These are phyloP conservation scores for Dendryphion nanum DNA, from an alignment of 2,329 filamentous ascomycete genomes.

Conservation along the genomic window DNA sequence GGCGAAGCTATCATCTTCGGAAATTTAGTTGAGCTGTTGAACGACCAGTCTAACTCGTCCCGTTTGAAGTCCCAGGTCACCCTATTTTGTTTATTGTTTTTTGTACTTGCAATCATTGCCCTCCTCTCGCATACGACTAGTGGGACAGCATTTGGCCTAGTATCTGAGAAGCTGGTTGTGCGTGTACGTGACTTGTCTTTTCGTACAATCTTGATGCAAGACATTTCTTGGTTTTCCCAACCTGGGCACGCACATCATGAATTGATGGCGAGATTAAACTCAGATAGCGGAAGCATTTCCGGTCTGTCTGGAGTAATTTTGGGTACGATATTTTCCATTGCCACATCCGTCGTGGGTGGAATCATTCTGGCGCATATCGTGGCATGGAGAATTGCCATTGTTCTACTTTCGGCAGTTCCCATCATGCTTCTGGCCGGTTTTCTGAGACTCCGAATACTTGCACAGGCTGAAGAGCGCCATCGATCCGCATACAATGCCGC, in stretches of 20 bases:
- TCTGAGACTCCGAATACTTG: slow-evolving; percentile 48
- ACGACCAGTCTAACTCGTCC: slow-evolving; percentile 38
- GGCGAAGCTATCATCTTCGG: slow-evolving; percentile 61
- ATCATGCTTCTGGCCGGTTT: slow-evolving; percentile 49
- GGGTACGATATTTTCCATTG: slow-evolving; percentile 50
- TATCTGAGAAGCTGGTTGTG: slow-evolving; percentile 46
- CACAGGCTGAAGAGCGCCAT: slow-evolving; percentile 62
- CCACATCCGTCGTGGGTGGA: slow-evolving; percentile 48
- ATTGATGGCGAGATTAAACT: slow-evolving; percentile 48
- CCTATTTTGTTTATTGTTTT: slow-evolving; percentile 52
- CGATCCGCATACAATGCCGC: slow-evolving; percentile 64
- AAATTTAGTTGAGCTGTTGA: slow-evolving; percentile 51
- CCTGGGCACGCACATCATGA: slow-evolving; percentile 44
- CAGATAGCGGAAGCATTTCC: slow-evolving; percentile 49
- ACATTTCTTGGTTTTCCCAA: slow-evolving; percentile 52
- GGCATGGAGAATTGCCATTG: slow-evolving; percentile 53
- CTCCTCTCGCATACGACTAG: slow-evolving; percentile 44
- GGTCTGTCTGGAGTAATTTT: slow-evolving; percentile 51
- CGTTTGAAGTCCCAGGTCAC: slow-evolving; percentile 30
- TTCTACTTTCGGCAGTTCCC: slow-evolving; percentile 49
- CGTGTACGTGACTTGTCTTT: slow-evolving; percentile 48
- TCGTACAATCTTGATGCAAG: slow-evolving; percentile 54
- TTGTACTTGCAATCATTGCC: slow-evolving; percentile 53
- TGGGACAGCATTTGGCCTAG: slow-evolving; percentile 49
- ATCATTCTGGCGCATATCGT: slow-evolving; percentile 49